Base-by-base conservation (phyloP, 257 asterid genomes). In the Solanum sparsipilum region DNA sequence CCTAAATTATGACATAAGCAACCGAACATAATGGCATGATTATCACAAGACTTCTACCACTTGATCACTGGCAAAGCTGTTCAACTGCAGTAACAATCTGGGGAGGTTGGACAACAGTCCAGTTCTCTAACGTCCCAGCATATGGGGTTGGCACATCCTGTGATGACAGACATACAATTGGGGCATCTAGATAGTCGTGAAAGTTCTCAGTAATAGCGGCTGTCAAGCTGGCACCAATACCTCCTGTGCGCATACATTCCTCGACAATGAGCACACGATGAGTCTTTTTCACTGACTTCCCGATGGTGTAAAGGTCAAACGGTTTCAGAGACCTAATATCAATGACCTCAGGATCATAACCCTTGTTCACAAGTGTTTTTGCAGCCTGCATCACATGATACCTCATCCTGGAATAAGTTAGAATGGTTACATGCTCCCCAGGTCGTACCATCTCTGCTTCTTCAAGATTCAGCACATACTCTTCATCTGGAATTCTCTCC, bases 161-260 rank as follows among this genome's bases (percentile, higher is more conserved):
- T 20, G 98, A 95, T 0, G 98, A 94, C 84, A 95, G 90, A 79
- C 98, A 95, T 67, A 94, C 93, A 35, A 94, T 94, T 3, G 98
- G 95, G 6, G 98, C 95, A 88, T 95, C 98, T 90, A 95, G 89
- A 91, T 94, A 94, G 86, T 95, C 98, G 35, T 94, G 93, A 83
- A 95, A 95, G 79, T 94, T 91, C 63, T 94, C 97, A 15, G 93
- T 94, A 29, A 94, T 94, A 2, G 98, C 93, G 2, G 98, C 96
- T 3, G 97, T 95, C 90, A 95, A 91, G 87, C 96, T 94, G 8
- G 98, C 98, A 27, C 98, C 98, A 70, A 94, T 95, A n/a, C 98
- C 98, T 44, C 98, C 98, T 0, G 98, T 95, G n/a, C 98, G 92
- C 97, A 94, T 96, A 93, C 98, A 94, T 91, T 94, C 98, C 91